Evolutionary conservation across 495 filamentous ascomycete species (phyloP), one percentile per base, ranked within the genome.

Genomic region (Aspergillus avenaceus): DNA sequence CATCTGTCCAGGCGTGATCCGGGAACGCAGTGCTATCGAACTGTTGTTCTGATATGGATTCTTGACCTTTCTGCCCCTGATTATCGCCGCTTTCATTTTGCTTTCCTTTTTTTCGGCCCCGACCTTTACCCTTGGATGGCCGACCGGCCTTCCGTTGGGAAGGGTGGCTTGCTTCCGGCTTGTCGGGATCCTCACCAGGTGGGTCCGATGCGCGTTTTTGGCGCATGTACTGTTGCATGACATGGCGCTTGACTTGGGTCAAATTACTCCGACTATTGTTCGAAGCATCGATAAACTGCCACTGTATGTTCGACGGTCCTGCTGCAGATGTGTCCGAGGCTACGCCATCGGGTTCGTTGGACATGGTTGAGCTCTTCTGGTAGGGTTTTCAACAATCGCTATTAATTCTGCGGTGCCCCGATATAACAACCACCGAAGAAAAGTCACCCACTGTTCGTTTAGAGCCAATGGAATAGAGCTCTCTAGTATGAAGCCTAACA

Each of bases 161-260:
- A 8, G n/a, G 34, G 12, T 18, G 22, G 5, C 23, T n/a, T 18
- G 61, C 55, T 28, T 57, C 52, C 31, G 48, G 47, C 13, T 66
- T 19, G 41, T 51, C 26, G 23, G 16, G 6, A 19, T 52, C 40
- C 5, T 18, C 41, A 13, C 46, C 34, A 36, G 52, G 41, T 21
- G 53, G 52, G 38, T 48, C 49, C 1, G 29, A 61, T 7, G 62
- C 54, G 11, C 56, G 67, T 51, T 73, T 74, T 41, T 73, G 70
- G 29, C 70, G 71, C 61, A 73, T 72, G 52, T 67, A 73, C 29
- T 74, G 68, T 49, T 74, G 67, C 71, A 73, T 74, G 3, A 74
- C 71, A 71, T 74, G 71, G 13, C 70, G 68, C 36, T 72, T 72
- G 22, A 74, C 71, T 49, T 69, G 68, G 0, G 68, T 74, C 43